phyloP scores from a whole-genome alignment of 768 basidiomycete species.

The Glaciozyma antarctica region DNA sequence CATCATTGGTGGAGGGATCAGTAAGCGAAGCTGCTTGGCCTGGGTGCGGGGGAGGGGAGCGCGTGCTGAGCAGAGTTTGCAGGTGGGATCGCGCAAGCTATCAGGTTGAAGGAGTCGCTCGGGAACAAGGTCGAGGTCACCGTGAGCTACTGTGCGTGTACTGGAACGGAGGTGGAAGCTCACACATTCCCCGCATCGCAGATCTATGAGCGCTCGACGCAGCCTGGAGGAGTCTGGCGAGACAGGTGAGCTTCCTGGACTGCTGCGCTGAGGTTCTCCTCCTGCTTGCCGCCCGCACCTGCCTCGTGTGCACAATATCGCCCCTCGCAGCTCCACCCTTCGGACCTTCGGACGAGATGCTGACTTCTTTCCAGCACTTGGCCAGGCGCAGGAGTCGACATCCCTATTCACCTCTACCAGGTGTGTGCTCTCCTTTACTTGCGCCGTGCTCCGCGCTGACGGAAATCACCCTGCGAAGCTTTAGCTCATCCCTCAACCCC shows the following conservation, averaged over 20 bases:
- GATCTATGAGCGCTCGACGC: slow-evolving; percentile 5
- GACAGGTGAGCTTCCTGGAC: background rate
- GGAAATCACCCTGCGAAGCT: background rate
- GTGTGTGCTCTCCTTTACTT: background rate
- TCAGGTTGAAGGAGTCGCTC: slow-evolving; percentile 21
- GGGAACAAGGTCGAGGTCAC: slow-evolving; percentile 21
- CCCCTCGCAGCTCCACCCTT: no score
- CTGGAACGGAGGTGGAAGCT: background rate
- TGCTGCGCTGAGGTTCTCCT: no score
- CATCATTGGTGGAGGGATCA: slow-evolving; percentile 28
- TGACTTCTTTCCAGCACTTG: slow-evolving; percentile 1
- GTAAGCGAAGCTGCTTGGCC: background rate
- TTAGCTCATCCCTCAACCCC: slow-evolving; percentile 20
- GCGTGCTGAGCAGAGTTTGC: background rate
- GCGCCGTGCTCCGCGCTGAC: background rate
- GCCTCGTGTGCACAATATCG: no score
- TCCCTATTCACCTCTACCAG: slow-evolving; percentile 19
- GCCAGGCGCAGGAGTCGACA: slow-evolving; percentile 26
- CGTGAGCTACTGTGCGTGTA: background rate
- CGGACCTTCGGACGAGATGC: no score
- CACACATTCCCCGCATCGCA: background rate
- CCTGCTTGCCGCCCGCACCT: no score
- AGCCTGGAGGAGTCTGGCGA: slow-evolving; percentile 25
- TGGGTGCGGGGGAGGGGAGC: background rate
- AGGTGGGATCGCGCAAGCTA: slow-evolving; percentile 29